Conservation (phyloP, 2,329 filamentous ascomycete species). For the Aureobasidium mangrovei region DNA sequence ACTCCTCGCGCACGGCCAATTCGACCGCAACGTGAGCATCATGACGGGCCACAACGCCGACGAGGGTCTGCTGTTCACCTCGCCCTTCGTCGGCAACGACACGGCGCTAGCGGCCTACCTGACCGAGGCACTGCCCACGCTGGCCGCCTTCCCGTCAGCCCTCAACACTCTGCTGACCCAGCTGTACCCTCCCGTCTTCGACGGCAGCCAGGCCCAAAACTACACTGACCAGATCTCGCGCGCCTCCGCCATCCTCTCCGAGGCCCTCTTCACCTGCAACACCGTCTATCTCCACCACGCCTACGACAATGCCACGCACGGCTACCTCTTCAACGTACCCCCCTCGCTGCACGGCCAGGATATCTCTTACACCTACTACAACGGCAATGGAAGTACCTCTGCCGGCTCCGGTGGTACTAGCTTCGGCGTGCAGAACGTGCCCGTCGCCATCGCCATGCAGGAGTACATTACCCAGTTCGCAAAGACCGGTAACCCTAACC, state of each 20-base stretch:
- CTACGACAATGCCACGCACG: conserved; percentile 39
- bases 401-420: not conserved
- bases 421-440: conserved; percentile 16
- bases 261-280: conserved; percentile 42
- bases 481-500: conserved; percentile 30
- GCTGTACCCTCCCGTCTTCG: conserved; percentile 44
- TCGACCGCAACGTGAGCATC: conserved; percentile 36
- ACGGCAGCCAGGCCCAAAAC: conserved; percentile 33
- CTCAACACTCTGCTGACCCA: conserved; percentile 31
- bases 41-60: conserved; percentile 38
- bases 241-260: conserved; percentile 33
- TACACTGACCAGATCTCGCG: conserved; percentile 41
- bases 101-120: conserved; percentile 25
- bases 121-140: conserved; percentile 8
- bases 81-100: conserved; percentile 29
- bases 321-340: conserved; percentile 45
- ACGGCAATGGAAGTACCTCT: conserved; percentile 23
- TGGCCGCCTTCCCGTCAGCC: conserved; percentile 26
- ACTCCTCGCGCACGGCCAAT: conserved; percentile 37
- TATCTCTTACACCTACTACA: conserved; percentile 45
- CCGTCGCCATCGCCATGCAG: conserved; percentile 36
- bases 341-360: conserved; percentile 48
- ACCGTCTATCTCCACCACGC: conserved; percentile 42
- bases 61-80: conserved; percentile 39
- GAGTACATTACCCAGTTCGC: conserved; percentile 39